These are phyloP conservation scores for Thelonectria olida DNA, from an alignment of 2,329 filamentous ascomycete species.

Conservation along the genomic window DNA sequence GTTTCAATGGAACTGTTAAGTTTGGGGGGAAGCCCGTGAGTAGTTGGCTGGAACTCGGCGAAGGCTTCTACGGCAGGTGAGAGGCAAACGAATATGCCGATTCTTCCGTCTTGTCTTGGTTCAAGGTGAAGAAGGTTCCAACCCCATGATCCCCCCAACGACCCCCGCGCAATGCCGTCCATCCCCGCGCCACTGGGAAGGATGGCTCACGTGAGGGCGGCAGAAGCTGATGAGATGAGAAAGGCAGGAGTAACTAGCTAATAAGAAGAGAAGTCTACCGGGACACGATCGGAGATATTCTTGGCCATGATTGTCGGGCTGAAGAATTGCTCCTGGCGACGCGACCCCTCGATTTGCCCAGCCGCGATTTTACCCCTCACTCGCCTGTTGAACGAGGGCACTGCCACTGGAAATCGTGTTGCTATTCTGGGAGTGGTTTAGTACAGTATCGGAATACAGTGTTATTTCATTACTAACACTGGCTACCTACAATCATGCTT, in stretches of 20 bases:
- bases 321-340: background rate
- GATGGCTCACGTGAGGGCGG: background rate
- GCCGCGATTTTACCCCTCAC: no score
- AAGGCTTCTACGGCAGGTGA: background rate
- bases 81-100: background rate
- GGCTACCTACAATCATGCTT: background rate
- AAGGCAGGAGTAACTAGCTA: no score
- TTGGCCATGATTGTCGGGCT: no score
- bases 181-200: conserved; percentile 1
- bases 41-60: background rate
- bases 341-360: background rate
- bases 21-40: background rate
- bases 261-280: no score
- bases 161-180: conserved; percentile 18
- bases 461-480: no score
- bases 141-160: conserved; percentile 5
- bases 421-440: background rate
- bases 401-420: background rate
- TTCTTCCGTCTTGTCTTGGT: background rate
- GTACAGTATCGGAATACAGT: background rate
- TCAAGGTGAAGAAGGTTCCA: background rate
- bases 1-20: background rate
- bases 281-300: background rate
- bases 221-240: background rate
- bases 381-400: no score